Evolutionary conservation across 2,329 filamentous ascomycete species (phyloP).

Genomic region (Fragosphaeria purpurea): DNA sequence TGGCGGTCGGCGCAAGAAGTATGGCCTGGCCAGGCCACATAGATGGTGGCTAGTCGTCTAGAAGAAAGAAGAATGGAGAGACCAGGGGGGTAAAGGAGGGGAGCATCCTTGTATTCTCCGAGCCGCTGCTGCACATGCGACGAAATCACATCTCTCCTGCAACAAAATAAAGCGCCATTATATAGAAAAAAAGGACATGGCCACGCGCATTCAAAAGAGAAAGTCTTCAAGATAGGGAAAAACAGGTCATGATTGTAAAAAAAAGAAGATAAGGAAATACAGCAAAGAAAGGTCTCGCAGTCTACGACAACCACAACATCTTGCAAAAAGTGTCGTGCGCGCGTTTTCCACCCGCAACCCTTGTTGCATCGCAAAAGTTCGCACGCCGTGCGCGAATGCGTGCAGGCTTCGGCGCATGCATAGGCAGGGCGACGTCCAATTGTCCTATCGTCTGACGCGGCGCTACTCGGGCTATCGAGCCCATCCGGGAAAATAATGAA

Average conservation of each 20-base stretch:
- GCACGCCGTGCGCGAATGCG: no score
- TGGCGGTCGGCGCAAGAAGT: background rate
- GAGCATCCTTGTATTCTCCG: constrained; percentile 4
- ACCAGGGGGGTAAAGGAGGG: constrained; percentile 1
- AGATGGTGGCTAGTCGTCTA: background rate
- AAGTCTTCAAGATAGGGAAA: no score
- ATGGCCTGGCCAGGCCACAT: background rate
- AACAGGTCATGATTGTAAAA: background rate
- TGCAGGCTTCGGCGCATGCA: no score
- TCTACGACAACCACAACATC: no score
- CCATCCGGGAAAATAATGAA: no score
- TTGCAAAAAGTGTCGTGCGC: no score
- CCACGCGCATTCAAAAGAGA: background rate
- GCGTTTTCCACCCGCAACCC: no score
- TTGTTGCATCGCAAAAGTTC: no score
- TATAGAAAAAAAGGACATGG: background rate
- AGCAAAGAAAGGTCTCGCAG: background rate
- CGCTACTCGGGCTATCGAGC: no score
- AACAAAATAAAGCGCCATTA: background rate
- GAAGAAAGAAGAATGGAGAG: background rate
- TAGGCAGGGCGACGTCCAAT: no score
- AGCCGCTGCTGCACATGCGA: background rate
- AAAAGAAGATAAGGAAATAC: background rate
- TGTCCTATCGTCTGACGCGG: no score
- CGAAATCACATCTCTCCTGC: background rate